A percentile compares a stretch with the other conserved stretches of the same genome.
Conservation (phyloP, 148 eudicot species). For the Gaultheria prostrata region DNA sequence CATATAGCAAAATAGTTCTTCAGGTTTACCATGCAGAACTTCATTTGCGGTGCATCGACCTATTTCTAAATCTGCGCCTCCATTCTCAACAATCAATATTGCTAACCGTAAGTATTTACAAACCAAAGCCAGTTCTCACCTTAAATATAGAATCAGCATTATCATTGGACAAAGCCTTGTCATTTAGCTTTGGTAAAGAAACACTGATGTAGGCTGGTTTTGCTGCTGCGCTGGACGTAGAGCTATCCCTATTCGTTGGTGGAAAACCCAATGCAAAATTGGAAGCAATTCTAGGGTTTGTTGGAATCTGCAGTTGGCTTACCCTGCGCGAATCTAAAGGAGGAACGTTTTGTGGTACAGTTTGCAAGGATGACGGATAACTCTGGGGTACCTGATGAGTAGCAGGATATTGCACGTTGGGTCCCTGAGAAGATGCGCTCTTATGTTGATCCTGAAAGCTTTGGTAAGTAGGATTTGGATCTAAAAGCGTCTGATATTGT, state of each 20-base stretch:
- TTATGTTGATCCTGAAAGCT: constrained; percentile 60
- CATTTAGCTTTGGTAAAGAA: constrained; percentile 53
- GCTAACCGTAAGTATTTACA: background rate
- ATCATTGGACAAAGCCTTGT: constrained; percentile 41
- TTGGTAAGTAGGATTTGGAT: constrained; percentile 44
- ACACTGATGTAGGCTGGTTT: constrained; percentile 92
- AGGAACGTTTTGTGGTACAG: constrained; percentile 38
- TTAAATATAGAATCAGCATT: constrained; percentile 63
- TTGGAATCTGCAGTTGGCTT: constrained; percentile 76
- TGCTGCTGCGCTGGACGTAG: constrained; percentile 41
- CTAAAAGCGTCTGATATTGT: constrained; percentile 48
- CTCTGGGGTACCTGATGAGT: constrained; percentile 46
- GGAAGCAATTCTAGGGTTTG: constrained; percentile 90
- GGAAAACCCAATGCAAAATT: constrained; percentile 48
- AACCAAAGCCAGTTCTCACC: constrained; percentile 40
- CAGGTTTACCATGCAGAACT: background rate
- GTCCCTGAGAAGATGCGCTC: constrained; percentile 37
- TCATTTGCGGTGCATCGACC: background rate
- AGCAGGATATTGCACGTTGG: constrained; percentile 42
- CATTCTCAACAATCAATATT: background rate
- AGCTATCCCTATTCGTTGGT: constrained; percentile 55
- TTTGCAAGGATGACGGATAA: constrained; percentile 50
- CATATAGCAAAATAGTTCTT: background rate
- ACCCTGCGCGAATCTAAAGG: constrained; percentile 59
- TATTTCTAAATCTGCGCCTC: background rate